Evolutionary conservation across 1,284 basidiomycete genomes (phyloP).

Genomic region (Caloboletus firmus): DNA sequence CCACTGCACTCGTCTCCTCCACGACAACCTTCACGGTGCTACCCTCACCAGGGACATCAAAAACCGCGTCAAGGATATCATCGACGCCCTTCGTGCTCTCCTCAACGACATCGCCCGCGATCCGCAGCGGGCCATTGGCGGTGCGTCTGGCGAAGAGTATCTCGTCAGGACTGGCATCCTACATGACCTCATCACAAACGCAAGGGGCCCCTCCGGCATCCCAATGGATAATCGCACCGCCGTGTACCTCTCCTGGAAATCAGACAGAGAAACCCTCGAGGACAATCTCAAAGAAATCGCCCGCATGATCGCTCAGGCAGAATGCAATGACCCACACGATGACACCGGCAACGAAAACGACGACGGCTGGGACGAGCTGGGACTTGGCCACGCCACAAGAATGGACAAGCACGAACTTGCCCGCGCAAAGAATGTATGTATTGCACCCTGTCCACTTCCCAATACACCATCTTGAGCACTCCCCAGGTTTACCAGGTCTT

Average conservation of each 20-base stretch:
- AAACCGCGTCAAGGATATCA: slow-evolving; percentile 44
- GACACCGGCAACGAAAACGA: slow-evolving; percentile 40
- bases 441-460: slow-evolving; percentile 10
- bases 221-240: slow-evolving; percentile 60
- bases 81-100: slow-evolving; percentile 47
- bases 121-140: slow-evolving; percentile 17
- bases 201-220: slow-evolving; percentile 46
- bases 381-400: slow-evolving; percentile 39
- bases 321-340: slow-evolving; percentile 25
- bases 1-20: slow-evolving; percentile 58
- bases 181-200: slow-evolving; percentile 62
- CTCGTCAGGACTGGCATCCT: slow-evolving; percentile 62
- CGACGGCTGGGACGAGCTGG: slow-evolving; percentile 70
- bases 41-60: slow-evolving; percentile 54
- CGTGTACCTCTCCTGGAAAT: slow-evolving; percentile 54
- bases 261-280: slow-evolving; percentile 57
- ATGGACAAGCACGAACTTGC: slow-evolving; percentile 47
- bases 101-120: slow-evolving; percentile 21
- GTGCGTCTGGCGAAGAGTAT: slow-evolving; percentile 45
- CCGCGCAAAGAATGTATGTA: slow-evolving; percentile 55
- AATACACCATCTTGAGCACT: slow-evolving; percentile 4
- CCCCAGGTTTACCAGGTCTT: slow-evolving; percentile 56
- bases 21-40: slow-evolving; percentile 46
- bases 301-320: slow-evolving; percentile 49
- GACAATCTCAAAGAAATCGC: slow-evolving; percentile 63